Conservation (phyloP, 2,329 filamentous ascomycete genomes). For the Alternaria consortialis region DNA sequence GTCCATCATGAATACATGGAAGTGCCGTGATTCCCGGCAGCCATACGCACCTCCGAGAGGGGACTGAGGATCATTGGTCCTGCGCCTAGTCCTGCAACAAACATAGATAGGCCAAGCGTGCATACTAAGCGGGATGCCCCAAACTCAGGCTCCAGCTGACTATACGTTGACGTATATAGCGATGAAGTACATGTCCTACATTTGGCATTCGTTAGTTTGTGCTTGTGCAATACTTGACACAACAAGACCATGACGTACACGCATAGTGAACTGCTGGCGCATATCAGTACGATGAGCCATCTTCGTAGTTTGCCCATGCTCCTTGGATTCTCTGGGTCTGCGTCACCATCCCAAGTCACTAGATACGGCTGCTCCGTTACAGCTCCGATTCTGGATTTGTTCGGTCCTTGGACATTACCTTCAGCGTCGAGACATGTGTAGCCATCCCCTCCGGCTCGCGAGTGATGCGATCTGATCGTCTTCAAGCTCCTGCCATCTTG, state of each 20-base stretch:
- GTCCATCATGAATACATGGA: not conserved
- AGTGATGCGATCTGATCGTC: slow-evolving; percentile 44
- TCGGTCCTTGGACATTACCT: slow-evolving; percentile 28
- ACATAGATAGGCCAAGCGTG: slow-evolving; percentile 81
- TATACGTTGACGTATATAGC: slow-evolving; percentile 87
- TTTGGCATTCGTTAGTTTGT: slow-evolving; percentile 11
- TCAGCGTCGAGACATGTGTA: slow-evolving; percentile 49
- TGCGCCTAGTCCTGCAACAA: slow-evolving; percentile 76
- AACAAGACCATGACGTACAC: slow-evolving; percentile 70
- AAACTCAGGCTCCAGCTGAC: slow-evolving; percentile 79
- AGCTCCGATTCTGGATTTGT: slow-evolving; percentile 29
- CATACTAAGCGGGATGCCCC: slow-evolving; percentile 74
- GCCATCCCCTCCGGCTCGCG: slow-evolving; percentile 49
- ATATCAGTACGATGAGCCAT: slow-evolving; percentile 80
- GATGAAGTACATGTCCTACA: slow-evolving; percentile 81
- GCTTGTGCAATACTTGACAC: not conserved
- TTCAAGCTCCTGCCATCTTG: slow-evolving; percentile 29
- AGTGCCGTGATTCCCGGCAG: slow-evolving; percentile 1
- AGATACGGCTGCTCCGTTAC: slow-evolving; percentile 63
- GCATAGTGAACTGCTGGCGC: slow-evolving; percentile 78
- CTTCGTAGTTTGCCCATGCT: slow-evolving; percentile 72
- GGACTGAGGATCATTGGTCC: slow-evolving; percentile 67
- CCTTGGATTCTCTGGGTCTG: slow-evolving; percentile 77
- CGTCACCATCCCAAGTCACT: slow-evolving; percentile 78
- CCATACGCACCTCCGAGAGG: slow-evolving; percentile 56